Base-by-base conservation (phyloP, 2,329 filamentous ascomycete genomes). In the Pseudocercospora vitis region DNA sequence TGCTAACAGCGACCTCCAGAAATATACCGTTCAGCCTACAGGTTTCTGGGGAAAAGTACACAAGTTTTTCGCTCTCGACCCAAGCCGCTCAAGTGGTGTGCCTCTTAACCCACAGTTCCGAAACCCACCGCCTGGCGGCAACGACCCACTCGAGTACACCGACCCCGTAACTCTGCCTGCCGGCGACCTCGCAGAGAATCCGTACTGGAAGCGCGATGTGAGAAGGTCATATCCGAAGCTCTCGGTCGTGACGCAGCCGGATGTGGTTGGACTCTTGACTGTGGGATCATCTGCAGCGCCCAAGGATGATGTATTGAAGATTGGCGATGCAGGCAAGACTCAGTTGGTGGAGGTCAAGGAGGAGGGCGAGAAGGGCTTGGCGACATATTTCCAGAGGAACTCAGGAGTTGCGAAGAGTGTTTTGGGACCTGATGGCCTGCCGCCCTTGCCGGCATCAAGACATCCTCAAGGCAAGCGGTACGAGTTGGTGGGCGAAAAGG, bases 41-140 rank as follows among this genome's bases (percentile, higher is more conserved):
- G 94, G 94, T 33, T 78, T 97, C 73, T 97, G 90, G 88, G 91
- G 92, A 70, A 78, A 77, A 52, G 77, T 99, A 72, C 91, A 91
- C 71, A 83, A 85, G 63, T 71, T 86, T 65, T 74, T 96, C 63
- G 84, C 90, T 63, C 77, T 99, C 68, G 92, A 96, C 72, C 82
- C 91, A 29, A 84, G 89, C 68, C 91, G 94, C 62, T 96, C 91
- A 63, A 91, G 87, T 67, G 94, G 94, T 73, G 78, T 99, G 16
- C 94, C 94, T 42, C 78, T 99, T 67, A 97, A 97, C 81, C 85
- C 91, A 33, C 86, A 91, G 78, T 96, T 83, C 82, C 91, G 94
- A 65, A 87, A 89, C 75, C 94, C 94, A 56, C 76, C 91, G 46
- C 94, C 88, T 7, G 90, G 88, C 61, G 79, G 77, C 62, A 77